These are phyloP conservation scores for Aegilops speltoides DNA, from an alignment of 176 grass and related monocot species.

Conservation along the genomic window DNA sequence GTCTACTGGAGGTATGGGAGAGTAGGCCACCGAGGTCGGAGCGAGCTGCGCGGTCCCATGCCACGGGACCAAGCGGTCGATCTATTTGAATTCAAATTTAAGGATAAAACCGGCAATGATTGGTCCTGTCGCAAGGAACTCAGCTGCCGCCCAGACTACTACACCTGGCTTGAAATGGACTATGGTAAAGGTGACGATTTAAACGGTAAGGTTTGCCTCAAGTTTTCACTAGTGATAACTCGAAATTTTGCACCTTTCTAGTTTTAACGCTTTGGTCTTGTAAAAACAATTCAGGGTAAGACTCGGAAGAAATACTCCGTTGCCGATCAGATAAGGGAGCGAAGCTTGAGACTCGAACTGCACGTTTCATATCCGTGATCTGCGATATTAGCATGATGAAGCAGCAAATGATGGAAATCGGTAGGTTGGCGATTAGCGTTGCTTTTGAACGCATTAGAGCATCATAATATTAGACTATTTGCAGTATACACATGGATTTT, in stretches of 20 bases:
- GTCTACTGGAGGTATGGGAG: slow-evolving; percentile 88
- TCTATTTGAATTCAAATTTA: slow-evolving; percentile 68
- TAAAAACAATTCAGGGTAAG: slow-evolving; percentile 11
- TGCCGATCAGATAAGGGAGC: slow-evolving; percentile 39
- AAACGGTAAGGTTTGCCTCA: slow-evolving; percentile 50
- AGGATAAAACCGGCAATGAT: slow-evolving; percentile 66
- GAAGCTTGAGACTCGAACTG: slow-evolving; percentile 64
- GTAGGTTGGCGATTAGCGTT: slow-evolving; percentile 37
- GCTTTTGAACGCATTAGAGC: background rate
- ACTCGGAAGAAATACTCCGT: slow-evolving; percentile 19
- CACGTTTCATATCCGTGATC: slow-evolving; percentile 78
- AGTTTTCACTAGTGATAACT: background rate
- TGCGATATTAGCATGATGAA: slow-evolving; percentile 97
- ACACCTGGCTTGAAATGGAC: slow-evolving; percentile 93
- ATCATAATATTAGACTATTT: background rate
- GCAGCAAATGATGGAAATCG: slow-evolving; percentile 98
- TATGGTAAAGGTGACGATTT: slow-evolving; percentile 54
- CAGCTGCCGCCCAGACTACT: slow-evolving; percentile 43
- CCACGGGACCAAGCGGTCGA: slow-evolving; percentile 38
- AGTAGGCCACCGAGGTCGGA: slow-evolving; percentile 70
- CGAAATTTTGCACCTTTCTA: background rate
- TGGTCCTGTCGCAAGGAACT: slow-evolving; percentile 59
- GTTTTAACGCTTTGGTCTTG: slow-evolving; percentile 20
- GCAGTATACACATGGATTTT: background rate
- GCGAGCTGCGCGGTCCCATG: slow-evolving; percentile 54